Conservation (phyloP, 495 filamentous ascomycete genomes). For the Lasiosphaeria hispida region DNA sequence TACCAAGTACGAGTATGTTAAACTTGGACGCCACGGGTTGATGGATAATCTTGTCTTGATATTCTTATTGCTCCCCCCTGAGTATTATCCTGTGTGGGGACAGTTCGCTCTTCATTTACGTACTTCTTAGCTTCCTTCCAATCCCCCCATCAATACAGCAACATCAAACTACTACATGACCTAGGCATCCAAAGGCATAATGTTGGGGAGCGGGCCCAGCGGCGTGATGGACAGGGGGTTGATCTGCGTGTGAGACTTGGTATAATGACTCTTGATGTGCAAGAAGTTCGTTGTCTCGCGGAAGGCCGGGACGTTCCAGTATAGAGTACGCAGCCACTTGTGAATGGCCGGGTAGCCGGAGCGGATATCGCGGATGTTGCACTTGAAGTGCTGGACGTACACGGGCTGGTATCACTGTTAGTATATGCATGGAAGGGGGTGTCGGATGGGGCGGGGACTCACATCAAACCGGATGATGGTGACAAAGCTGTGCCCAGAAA, state of each 20-base stretch:
- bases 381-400: constrained; percentile 67
- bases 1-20: no score
- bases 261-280: constrained; percentile 58
- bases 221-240: constrained; percentile 65
- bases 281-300: constrained; percentile 67
- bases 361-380: constrained; percentile 68
- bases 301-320: constrained; percentile 70
- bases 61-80: no score
- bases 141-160: no score
- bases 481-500: constrained; percentile 38
- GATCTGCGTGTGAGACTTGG: constrained; percentile 53
- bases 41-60: no score
- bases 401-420: constrained; percentile 39
- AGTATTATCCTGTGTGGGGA: no score
- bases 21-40: no score
- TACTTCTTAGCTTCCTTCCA: no score
- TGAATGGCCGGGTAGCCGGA: constrained; percentile 68
- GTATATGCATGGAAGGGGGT: neutral
- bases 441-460: constrained; percentile 17
- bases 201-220: constrained; percentile 62
- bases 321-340: constrained; percentile 66
- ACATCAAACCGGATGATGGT: constrained; percentile 68
- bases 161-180: no score
- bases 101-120: no score
- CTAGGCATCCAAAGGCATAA: constrained; percentile 39